Percentiles rank a stretch among this genome's conserved stretches.
Evolutionary conservation across 2,329 filamentous ascomycete genomes (phyloP).

Genomic region (Apiospora sp.): DNA sequence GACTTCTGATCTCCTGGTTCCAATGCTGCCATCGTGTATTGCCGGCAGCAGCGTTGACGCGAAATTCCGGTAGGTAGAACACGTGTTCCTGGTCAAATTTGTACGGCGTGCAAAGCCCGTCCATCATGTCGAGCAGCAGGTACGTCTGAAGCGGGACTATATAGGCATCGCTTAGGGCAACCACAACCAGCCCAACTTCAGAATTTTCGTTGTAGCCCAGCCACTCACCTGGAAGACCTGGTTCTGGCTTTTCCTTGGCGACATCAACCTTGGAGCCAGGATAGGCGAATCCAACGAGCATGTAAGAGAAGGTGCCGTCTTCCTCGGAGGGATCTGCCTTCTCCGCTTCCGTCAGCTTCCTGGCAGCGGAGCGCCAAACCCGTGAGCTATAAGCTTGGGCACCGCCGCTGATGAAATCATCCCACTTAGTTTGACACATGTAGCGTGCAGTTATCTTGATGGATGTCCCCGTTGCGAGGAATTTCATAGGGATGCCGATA

Average conservation of each 20-base stretch:
- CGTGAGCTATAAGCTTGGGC: background rate
- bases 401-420: background rate
- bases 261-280: background rate
- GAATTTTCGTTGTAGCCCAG: background rate
- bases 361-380: background rate
- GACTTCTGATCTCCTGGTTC: background rate
- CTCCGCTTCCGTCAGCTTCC: background rate
- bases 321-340: background rate
- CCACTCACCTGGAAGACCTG: background rate
- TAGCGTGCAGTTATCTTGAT: background rate
- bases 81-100: background rate
- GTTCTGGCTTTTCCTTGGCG: background rate
- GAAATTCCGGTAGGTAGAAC: background rate
- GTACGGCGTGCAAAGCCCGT: background rate
- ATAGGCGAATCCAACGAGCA: background rate
- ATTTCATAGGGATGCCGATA: background rate
- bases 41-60: background rate
- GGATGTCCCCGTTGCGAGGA: background rate
- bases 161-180: background rate
- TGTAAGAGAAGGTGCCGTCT: background rate
- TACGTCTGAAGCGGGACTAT: background rate
- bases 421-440: background rate
- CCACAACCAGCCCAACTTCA: background rate
- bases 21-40: background rate
- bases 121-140: background rate